Percentiles rank a stretch among this genome's conserved stretches.
Evolutionary conservation across 768 basidiomycete genomes (phyloP).

Genomic region (Tremella fuciformis): DNA sequence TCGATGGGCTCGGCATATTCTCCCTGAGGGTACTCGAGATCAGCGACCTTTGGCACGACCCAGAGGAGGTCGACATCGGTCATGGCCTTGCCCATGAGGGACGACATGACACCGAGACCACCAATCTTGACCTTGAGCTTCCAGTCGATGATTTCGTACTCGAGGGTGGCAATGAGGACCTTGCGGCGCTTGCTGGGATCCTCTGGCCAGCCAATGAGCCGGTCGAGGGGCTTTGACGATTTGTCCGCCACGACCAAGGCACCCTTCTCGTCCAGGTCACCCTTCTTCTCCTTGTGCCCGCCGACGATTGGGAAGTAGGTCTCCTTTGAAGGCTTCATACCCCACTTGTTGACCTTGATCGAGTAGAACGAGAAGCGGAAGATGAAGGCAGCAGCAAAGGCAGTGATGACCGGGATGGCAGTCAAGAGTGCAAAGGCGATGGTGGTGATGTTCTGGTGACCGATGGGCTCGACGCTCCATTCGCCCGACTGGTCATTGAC

Average conservation of each 20-base stretch:
- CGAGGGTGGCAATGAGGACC: conserved; percentile 85
- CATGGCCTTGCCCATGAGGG: conserved; percentile 97
- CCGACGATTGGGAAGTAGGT: conserved; percentile 84
- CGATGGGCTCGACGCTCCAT: conserved; percentile 79
- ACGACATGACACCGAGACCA: conserved; percentile 96
- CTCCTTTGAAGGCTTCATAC: conserved; percentile 63
- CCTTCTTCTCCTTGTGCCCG: conserved; percentile 60
- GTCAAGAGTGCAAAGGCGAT: conserved; percentile 83
- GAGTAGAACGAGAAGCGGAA: conserved; percentile 98
- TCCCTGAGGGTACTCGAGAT: conserved; percentile 85
- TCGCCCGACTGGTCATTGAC: conserved; percentile 73
- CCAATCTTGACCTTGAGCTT: conserved; percentile 97
- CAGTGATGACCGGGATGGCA: conserved; percentile 79
- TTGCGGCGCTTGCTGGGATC: conserved; percentile 85
- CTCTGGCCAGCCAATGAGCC: conserved; percentile 95
- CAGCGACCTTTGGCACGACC: conserved; percentile 93
- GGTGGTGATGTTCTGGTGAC: conserved; percentile 73
- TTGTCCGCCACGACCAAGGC: conserved; percentile 64
- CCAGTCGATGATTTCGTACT: conserved; percentile 97
- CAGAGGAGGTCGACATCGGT: conserved; percentile 91
- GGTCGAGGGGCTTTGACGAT: conserved; percentile 62
- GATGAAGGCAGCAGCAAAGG: conserved; percentile 70
- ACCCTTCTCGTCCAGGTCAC: conserved; percentile 51
- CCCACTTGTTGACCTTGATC: conserved; percentile 89
- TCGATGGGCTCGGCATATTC: conserved; percentile 92